Evolutionary conservation across 2,329 filamentous ascomycete genomes (phyloP), one percentile per base, ranked within the genome.

Genomic region (Nemania abortiva): DNA sequence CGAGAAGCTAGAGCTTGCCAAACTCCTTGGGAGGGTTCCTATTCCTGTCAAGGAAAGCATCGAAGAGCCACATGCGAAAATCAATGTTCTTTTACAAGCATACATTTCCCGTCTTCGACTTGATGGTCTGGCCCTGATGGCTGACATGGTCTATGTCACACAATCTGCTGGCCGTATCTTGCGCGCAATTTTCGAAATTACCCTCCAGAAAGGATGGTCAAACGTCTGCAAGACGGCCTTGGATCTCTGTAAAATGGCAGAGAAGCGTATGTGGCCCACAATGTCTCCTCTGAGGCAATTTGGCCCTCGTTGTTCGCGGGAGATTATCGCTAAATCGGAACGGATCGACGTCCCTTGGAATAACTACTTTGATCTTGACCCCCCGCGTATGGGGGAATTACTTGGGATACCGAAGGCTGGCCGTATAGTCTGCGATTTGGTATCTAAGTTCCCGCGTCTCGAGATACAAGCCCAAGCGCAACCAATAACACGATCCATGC

Each of bases 191-290:
- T 99, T 98, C 74, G 97, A 99, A 82, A 98, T 99, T 63, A 92
- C 93, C n/a, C 83, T 99, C 73, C 97, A 95, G 83, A 98, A 98
- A 81, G 95, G 95, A 39, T 99, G 95, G 95, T 90, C 96, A 0
- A 91, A 90, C 18, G 96, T 98, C 3, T 93, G 96, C 9, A 97
- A 96, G 83, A 94, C 92, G 70, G 95, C 96, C 0, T 85, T 99
- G 50, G 93, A 97, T 75, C 87, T 99, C 62, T 99, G 97, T 84
- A 99, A 99, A 84, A 98, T 97, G 94, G 96, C 95, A 0, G 96
- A 99, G 84, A 97, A 97, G 86, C 89, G 97, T 58, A 99, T 99
- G 97, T 99, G 96, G 96, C 95, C 95, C 15, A 98, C 95, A 6
- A 99, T 98, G 96, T 93, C 94, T 45, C 96, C 97, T 11, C 85